A percentile compares a stretch with the other conserved stretches of the same genome.
These are phyloP conservation scores for Suillus fuscotomentosus DNA, from an alignment of 768 basidiomycete genomes.

Conservation along the genomic window DNA sequence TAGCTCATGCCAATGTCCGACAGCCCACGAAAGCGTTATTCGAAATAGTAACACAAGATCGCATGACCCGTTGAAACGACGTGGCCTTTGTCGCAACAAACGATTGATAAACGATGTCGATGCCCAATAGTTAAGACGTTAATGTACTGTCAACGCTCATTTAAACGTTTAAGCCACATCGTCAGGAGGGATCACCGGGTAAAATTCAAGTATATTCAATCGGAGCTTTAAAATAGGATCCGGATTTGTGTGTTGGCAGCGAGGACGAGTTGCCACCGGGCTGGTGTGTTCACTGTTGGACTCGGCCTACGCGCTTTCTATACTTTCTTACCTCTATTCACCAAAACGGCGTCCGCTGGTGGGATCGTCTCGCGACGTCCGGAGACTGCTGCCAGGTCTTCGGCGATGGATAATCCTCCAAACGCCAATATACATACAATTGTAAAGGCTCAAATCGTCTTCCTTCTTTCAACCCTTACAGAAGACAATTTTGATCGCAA, in stretches of 20 bases:
- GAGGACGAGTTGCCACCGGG: conserved; percentile 20
- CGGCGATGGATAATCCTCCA: conserved; percentile 85
- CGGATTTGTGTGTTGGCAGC: conserved; percentile 14
- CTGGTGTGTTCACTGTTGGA: conserved; percentile 23
- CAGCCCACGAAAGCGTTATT: too few relatives aligned
- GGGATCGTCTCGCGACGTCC: conserved; percentile 67
- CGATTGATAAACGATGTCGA: too few relatives aligned
- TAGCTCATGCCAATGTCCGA: neutral
- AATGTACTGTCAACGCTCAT: too few relatives aligned
- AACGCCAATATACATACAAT: conserved; percentile 87
- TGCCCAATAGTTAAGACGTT: too few relatives aligned
- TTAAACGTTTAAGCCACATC: too few relatives aligned
- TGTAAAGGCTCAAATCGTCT: conserved; percentile 97
- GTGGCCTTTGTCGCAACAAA: neutral
- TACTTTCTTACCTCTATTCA: conserved; percentile 25
- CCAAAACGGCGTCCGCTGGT: conserved; percentile 71
- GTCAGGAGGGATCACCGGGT: neutral
- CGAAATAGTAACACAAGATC: neutral
- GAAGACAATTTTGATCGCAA: conserved; percentile 97
- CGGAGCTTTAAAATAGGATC: conserved; percentile 19
- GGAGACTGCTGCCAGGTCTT: conserved; percentile 74
- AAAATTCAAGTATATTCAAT: conserved; percentile 1
- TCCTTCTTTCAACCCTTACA: conserved; percentile 91
- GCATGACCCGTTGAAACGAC: neutral
- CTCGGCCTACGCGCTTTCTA: conserved; percentile 35